Evolutionary conservation across 2,329 filamentous ascomycete genomes (phyloP), one percentile per base, ranked within the genome.

Genomic region (Geosmithia flava): DNA sequence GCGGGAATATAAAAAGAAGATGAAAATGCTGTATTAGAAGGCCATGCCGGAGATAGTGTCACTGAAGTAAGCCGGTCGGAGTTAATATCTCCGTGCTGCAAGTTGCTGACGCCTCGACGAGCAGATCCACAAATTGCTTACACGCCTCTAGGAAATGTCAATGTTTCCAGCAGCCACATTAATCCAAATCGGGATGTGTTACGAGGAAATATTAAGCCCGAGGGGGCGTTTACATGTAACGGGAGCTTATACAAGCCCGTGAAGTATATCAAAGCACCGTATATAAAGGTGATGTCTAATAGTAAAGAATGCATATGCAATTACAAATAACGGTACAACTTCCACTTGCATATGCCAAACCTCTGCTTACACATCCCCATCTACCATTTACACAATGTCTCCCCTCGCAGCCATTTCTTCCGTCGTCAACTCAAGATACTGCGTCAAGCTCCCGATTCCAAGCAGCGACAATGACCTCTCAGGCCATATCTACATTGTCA

Each of bases 401-500:
- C 16, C 37, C 7, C 33, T 48, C 3, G 11, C 29, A 15, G 42
- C 30, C 8, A n/a, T 48, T 3, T 17, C n/a, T 7, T 19, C 20
- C 13, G 20, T 47, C 49, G 16, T 45, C 20, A 42, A 27, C 19
- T 48, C 49, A 2, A 44, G 46, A 11, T 23, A 42, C 19, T 48
- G 48, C 23, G 46, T 48, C 33, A 50, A 29, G 27, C 44, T 47
- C 11, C 47, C 49, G 7, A 17, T n/a, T n/a, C 50, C 57, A 52
- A 52, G 53, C 53, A 5, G 59, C 59, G 27, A 58, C 8, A 7
- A 7, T 17, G 30, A 33, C 7, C 20, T 37, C 15, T 37, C 33
- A 11, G 15, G 33, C 33, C 33, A 37, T 29, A 61, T 55, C 5
- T 48, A 67, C 47, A 60, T 68, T 37, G 54, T 69, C 46, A 68